Base-by-base conservation (phyloP, 257 asterid species). In the Petunia secreta region DNA sequence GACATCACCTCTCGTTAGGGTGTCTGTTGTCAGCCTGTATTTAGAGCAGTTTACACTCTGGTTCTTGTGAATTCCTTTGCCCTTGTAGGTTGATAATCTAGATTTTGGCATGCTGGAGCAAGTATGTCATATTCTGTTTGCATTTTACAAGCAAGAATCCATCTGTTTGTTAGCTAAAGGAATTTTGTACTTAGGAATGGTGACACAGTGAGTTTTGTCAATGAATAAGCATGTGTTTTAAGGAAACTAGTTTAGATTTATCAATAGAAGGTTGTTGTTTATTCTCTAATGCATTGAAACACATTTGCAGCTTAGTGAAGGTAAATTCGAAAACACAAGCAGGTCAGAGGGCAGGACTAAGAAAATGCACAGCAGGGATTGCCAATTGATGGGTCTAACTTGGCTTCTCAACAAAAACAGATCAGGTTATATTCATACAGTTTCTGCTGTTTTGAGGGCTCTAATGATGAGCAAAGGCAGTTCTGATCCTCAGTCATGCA, bases 321-420 rank as follows among this genome's bases (percentile, higher is more conserved):
- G 86, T 2, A 85, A 82, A 82, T 82, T 78, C 9, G 86, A 85
- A 25, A 86, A 85, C 79, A 74, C 54, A 8, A 92, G 88, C 91
- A 78, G 44, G 78, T 80, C 89, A 0, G 84, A 73, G 0, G 91
- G 83, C 50, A 88, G 98, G 80, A 87, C 89, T 11, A 83, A 84
- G 41, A 91, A 86, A 85, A 91, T 93, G 93, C 92, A 85, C 69
- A 87, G 80, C 84, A 88, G 71, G 52, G 98, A 95, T 83, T 95
- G 98, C 15, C 89, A 92, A 84, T 86, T 95, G 50, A 95, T 95
- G 97, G 98, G 98, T 36, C 82, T 95, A 55, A 89, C 97, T 1
- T 95, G 98, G 98, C 98, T 95, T 64, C 95, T 93, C 74, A 86
- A 93, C 90, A 93, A 91, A 87, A 85, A 95, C 85, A 83, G 97